Conservation (phyloP, 768 basidiomycete genomes). For the Asterophora lycoperdoides region DNA sequence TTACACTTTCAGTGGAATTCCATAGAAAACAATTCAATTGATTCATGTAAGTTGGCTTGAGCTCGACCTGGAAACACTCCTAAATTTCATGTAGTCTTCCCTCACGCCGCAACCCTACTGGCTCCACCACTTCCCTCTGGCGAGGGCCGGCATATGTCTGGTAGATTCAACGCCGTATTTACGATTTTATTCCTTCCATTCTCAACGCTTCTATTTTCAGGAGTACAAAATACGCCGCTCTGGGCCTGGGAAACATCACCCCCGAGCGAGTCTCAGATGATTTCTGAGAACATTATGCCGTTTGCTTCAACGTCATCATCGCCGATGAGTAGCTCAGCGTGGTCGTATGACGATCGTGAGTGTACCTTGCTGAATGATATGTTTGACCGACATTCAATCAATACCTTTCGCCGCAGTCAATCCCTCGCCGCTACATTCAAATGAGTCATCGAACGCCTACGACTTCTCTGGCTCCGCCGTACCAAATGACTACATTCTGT, state of each 20-base stretch:
- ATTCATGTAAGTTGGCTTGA: slow-evolving; percentile 5
- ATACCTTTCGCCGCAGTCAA: slow-evolving; percentile 17
- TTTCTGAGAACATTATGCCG: background rate
- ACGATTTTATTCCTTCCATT: background rate
- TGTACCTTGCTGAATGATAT: background rate
- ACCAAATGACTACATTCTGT: slow-evolving; percentile 20
- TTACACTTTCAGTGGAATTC: slow-evolving; percentile 3
- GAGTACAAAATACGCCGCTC: background rate
- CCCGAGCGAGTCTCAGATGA: background rate
- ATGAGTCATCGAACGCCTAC: slow-evolving; percentile 29
- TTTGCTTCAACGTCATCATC: slow-evolving; percentile 6
- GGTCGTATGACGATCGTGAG: slow-evolving; percentile 32
- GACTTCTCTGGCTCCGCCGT: slow-evolving; percentile 25
- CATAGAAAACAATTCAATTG: background rate
- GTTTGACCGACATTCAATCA: background rate
- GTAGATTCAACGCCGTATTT: slow-evolving; percentile 3
- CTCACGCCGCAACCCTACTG: background rate
- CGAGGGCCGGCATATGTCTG: background rate
- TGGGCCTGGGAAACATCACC: slow-evolving; percentile 9
- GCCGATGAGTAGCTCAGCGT: slow-evolving; percentile 26
- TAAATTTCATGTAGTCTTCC: slow-evolving; percentile 1
- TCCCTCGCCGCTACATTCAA: slow-evolving; percentile 30
- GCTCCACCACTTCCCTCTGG: background rate
- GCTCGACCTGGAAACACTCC: background rate
- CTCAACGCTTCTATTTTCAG: background rate